These are phyloP conservation scores for Neonectria sp. DNA, from an alignment of 2,329 filamentous ascomycete species.

Conservation along the genomic window DNA sequence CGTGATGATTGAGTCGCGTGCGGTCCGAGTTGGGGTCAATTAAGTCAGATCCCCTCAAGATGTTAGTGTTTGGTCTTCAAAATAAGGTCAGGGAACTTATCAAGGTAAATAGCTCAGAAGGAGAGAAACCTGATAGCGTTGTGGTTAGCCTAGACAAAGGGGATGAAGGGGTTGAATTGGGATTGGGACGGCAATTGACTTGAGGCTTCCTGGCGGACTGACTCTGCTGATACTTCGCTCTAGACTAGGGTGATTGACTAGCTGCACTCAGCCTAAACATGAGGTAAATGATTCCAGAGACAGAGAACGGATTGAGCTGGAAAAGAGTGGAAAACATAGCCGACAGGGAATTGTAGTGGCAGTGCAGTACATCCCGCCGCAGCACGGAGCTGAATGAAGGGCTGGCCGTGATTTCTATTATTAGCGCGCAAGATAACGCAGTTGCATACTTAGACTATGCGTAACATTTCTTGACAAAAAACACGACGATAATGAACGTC, in stretches of 20 bases:
- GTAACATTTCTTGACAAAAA: neutral
- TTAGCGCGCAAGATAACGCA: neutral
- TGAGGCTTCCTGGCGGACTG: neutral
- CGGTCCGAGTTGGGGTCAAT: neutral
- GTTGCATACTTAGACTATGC: neutral
- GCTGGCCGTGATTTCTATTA: neutral
- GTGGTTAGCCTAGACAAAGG: neutral
- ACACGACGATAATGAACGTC: neutral
- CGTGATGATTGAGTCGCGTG: neutral
- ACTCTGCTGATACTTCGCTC: neutral
- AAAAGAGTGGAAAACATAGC: no score
- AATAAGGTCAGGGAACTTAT: neutral
- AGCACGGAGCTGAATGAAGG: neutral
- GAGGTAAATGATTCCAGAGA: no score
- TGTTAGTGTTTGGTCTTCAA: conserved; percentile 1
- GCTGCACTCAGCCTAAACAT: no score
- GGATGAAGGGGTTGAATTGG: neutral
- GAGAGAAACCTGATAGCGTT: neutral
- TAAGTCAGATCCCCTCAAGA: conserved; percentile 9
- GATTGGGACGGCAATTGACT: neutral
- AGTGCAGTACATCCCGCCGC: no score
- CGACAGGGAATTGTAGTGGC: no score
- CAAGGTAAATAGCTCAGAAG: neutral
- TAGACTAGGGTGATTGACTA: no score
- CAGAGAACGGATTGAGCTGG: no score